Conservation (phyloP, 2,329 filamentous ascomycete genomes). For the Calonectria ilicicola region DNA sequence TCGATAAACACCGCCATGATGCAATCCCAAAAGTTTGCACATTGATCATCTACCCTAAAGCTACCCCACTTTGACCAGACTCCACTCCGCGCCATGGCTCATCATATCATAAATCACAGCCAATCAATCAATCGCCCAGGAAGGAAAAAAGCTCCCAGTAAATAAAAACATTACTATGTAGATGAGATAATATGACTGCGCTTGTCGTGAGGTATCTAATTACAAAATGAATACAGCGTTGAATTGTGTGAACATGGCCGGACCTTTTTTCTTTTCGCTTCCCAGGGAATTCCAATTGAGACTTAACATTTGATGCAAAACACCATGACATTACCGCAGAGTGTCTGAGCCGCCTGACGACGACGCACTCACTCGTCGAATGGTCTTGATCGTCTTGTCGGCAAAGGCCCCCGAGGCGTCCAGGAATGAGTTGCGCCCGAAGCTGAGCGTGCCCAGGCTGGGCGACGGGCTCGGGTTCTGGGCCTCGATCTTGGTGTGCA, state of each 20-base stretch:
- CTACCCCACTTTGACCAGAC: neutral
- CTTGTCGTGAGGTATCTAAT: constrained; percentile 34
- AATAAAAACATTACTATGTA: constrained; percentile 35
- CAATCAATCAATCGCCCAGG: neutral
- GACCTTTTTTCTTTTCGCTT: constrained; percentile 8
- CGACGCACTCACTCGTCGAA: constrained; percentile 41
- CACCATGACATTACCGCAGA: constrained; percentile 15
- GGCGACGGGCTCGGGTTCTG: constrained; percentile 37
- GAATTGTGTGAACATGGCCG: constrained; percentile 13
- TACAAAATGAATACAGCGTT: constrained; percentile 21
- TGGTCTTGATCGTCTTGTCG: constrained; percentile 39
- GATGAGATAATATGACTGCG: constrained; percentile 29
- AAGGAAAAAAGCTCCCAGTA: neutral
- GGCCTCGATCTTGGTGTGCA: constrained; percentile 43
- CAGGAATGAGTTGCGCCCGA: constrained; percentile 40
- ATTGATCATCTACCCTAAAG: neutral
- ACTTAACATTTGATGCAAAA: neutral
- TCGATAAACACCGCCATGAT: neutral
- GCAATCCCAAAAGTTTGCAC: neutral
- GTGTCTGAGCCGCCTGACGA: constrained; percentile 32
- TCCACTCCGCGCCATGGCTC: neutral
- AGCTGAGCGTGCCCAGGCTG: constrained; percentile 40
- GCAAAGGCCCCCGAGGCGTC: constrained; percentile 33
- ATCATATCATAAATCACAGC: neutral
- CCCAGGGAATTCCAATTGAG: neutral